These are phyloP conservation scores for Metarhizium anisopliae DNA, from an alignment of 2,329 filamentous ascomycete species.

Conservation along the genomic window DNA sequence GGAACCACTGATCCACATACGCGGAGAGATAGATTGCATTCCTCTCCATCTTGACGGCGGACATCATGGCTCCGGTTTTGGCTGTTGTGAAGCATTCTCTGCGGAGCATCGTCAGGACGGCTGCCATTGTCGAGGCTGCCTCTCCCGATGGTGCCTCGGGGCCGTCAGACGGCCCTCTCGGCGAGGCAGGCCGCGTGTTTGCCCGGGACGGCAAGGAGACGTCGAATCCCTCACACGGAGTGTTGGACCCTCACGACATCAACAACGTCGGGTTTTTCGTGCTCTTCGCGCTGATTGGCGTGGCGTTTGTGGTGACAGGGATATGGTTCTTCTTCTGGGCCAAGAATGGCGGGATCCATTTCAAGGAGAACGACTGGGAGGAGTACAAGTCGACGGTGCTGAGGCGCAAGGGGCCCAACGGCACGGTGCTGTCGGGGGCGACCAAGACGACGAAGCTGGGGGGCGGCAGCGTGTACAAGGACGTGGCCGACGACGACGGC, in stretches of 20 bases:
- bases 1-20: background rate
- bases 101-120: conserved; percentile 19
- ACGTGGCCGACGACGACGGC: conserved; percentile 47
- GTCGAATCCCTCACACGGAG: conserved; percentile 35
- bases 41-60: conserved; percentile 8
- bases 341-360: conserved; percentile 89
- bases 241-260: conserved; percentile 45
- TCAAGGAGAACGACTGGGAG: conserved; percentile 83
- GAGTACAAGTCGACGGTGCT: conserved; percentile 96
- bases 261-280: conserved; percentile 69
- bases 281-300: conserved; percentile 77
- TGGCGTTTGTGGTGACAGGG: conserved; percentile 59
- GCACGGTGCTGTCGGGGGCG: conserved; percentile 72
- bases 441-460: conserved; percentile 77
- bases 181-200: conserved; percentile 32
- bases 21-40: background rate
- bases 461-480: conserved; percentile 77
- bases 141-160: conserved; percentile 12
- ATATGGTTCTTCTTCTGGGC: conserved; percentile 99
- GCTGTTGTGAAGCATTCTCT: conserved; percentile 14
- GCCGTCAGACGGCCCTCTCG: conserved; percentile 30
- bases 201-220: conserved; percentile 16
- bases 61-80: conserved; percentile 33
- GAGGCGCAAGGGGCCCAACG: conserved; percentile 80
- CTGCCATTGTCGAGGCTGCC: conserved; percentile 9